Conservation (phyloP, 2,329 filamentous ascomycete genomes). For the Colletotrichum sp. region DNA sequence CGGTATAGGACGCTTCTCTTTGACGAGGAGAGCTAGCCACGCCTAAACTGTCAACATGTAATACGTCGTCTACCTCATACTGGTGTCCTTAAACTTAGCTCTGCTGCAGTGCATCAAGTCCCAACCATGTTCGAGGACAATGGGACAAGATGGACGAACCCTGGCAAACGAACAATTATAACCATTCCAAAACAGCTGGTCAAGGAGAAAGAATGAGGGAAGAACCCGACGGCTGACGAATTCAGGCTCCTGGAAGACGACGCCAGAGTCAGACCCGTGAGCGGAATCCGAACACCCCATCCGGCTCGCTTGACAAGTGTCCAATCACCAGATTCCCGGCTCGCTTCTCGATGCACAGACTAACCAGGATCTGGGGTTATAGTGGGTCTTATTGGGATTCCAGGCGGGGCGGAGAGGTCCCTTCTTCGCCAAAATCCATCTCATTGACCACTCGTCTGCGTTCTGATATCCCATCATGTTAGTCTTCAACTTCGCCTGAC, state of each 20-base stretch:
- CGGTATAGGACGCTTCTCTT: not conserved
- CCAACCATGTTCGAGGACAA: not conserved
- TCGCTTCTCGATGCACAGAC: constrained; percentile 32
- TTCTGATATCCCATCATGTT: not conserved
- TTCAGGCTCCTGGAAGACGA: not conserved
- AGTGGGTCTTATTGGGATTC: not conserved
- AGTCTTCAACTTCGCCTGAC: not conserved
- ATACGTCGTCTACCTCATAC: not conserved
- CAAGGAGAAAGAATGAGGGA: not conserved
- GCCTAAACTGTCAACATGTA: not conserved
- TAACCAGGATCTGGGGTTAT: not conserved
- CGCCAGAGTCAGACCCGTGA: not conserved
- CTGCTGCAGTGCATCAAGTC: not conserved
- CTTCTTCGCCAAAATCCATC: not conserved
- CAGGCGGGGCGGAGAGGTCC: not conserved
- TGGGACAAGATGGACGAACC: not conserved
- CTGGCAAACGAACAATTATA: not conserved
- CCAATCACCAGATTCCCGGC: constrained; percentile 37
- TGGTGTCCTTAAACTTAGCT: not conserved
- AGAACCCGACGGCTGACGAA: not conserved
- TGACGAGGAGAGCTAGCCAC: not conserved
- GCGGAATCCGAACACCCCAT: not conserved
- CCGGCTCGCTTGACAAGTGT: constrained; percentile 34
- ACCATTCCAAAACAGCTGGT: not conserved
- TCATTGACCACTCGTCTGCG: not conserved